Evolutionary conservation across 176 grass and related monocot species (phyloP), one percentile per base, ranked within the genome.

Genomic region (Avena sativa): DNA sequence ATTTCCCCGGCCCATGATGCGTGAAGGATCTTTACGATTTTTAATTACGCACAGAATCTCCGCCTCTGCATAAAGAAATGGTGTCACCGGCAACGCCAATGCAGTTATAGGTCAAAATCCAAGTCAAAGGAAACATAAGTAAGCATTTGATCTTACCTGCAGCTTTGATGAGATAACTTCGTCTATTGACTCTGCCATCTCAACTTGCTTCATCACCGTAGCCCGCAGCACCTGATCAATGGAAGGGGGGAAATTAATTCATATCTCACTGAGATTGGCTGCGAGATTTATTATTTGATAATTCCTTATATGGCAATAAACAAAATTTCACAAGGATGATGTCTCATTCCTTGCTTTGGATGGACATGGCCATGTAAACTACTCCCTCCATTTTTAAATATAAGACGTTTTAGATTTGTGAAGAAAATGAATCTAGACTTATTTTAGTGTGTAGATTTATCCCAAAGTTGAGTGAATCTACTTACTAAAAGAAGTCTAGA

Each of bases 171-270:
- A 74, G 80, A 91, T 89, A 23, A 92, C 84, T 85, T 91, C 92
- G n/a, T 93, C 95, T 78, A 98, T 72, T 32, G 95, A 95, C 14
- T 95, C 87, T 12, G 85, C 71, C 71, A 95, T 90, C 89, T 98
- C 93, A 53, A 98, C 81, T 90, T 98, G 95, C 82, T 95, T 89
- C 87, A 78, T 86, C 23, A 92, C 85, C 5, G 95, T 90, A 62
- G 87, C 93, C 75, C 93, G 95, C 84, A 98, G 83, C 21, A 98
- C 91, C 95, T 98, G 89, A 83, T 57, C 57, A 86, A 66, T 7
- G 1, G 21, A 77, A 87, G 12, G n/a, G 38, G 38, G 26, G 28
- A 13, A 32, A 16, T 15, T 74, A 20, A 53, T 6, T 88, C 13
- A 81, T 62, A 60, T 76, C 80, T 34, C 47, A 46, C 44, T 43